Evolutionary conservation across 495 filamentous ascomycete genomes (phyloP).

Genomic region (Penicillium cataractarum): DNA sequence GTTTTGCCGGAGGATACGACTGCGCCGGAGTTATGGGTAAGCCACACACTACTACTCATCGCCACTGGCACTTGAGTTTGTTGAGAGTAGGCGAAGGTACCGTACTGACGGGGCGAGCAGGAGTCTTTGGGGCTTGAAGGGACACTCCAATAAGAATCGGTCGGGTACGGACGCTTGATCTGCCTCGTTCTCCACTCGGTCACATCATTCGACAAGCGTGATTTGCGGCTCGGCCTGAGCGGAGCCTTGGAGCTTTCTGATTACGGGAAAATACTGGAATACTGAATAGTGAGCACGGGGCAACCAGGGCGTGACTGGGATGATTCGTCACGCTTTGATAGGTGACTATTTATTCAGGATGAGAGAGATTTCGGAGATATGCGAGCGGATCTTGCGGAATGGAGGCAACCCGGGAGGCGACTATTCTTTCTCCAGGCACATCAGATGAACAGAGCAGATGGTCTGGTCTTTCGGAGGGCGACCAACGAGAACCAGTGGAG

Average conservation of each 20-base stretch:
- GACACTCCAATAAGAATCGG: slow-evolving; percentile 28
- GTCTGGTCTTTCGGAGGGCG: not conserved
- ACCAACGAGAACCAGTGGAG: slow-evolving; percentile 15
- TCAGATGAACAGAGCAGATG: slow-evolving; percentile 27
- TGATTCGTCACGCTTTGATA: slow-evolving; percentile 5
- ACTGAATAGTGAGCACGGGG: slow-evolving; percentile 4
- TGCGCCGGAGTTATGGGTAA: slow-evolving; percentile 55
- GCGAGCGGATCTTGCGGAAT: slow-evolving; percentile 15
- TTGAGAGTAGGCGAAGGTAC: too few species aligned
- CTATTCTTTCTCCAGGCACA: slow-evolving; percentile 13
- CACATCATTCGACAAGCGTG: slow-evolving; percentile 29
- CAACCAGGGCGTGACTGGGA: not conserved
- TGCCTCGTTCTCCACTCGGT: slow-evolving; percentile 19
- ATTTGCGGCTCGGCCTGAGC: slow-evolving; percentile 25
- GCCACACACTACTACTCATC: slow-evolving; percentile 12
- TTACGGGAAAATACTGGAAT: too few species aligned
- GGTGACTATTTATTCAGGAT: not conserved
- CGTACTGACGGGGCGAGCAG: slow-evolving; percentile 29
- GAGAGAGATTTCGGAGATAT: not conserved
- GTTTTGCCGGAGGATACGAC: slow-evolving; percentile 50
- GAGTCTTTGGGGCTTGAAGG: slow-evolving; percentile 51
- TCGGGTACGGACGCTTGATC: slow-evolving; percentile 27
- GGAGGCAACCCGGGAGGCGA: slow-evolving; percentile 32
- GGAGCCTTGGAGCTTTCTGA: slow-evolving; percentile 6
- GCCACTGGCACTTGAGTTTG: not conserved